Evolutionary conservation across 768 basidiomycete genomes (phyloP), one percentile per base, ranked within the genome.

Genomic region (Boletales sp.): DNA sequence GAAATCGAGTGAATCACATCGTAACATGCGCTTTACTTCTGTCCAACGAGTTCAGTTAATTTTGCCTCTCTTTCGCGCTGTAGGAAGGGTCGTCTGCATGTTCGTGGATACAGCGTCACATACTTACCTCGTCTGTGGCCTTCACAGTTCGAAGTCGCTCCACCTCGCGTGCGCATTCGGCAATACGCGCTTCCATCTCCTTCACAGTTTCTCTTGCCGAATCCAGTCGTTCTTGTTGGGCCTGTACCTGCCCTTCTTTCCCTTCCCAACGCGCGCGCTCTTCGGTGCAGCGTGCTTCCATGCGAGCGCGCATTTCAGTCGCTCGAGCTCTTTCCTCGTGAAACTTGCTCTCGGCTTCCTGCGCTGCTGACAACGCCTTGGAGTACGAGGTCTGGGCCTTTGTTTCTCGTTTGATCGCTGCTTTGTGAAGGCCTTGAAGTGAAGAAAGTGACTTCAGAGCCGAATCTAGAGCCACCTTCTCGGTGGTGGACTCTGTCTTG

Each of bases 151-250:
- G 72, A 45, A 90, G 63, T 54, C 76, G 75, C 56, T 90, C 86
- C 2, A 92, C 76, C 59, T 90, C 86, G 47, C 79, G 75, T n/a
- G 78, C 77, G 73, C 90, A 90, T 48, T 83, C 82, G 44, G 82
- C 76, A 46, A 90, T 70, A 57, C 76, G 78, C 44, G 79, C 74
- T 1, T 85, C 87, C 19, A 79, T 75, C 45, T 83, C 77, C 46
- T 64, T 72, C 3, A 84, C 82, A 8, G 78, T 80, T 21, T 75
- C 72, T 39, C 77, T 74, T 17, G 78, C 69, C 1, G 71, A 70
- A 21, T 81, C 79, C 21, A 87, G 63, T 4, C 72, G 65, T 49
- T 79, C 77, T 18, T 72, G 71, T 47, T 77, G 73, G 0, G 76
- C 68, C 8, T 57, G 67, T 18, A 83, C 65, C 44, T 79, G 75